phyloP scores from a whole-genome alignment of 169 alveolate species.

The Plasmodium inui region DNA sequence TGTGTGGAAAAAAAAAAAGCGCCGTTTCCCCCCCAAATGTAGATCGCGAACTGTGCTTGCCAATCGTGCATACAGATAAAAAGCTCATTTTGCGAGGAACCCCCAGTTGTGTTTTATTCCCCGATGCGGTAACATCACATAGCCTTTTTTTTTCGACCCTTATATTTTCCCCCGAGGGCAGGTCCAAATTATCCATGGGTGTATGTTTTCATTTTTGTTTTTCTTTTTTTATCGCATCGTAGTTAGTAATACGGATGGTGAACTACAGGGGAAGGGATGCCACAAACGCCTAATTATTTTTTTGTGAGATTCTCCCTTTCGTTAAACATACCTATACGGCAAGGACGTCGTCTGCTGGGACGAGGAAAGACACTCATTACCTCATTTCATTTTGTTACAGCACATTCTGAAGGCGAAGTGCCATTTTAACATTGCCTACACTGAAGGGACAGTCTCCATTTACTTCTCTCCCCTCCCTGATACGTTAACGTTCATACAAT shows the following conservation, averaged over 20 bases:
- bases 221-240: background rate
- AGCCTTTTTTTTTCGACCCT: background rate
- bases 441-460: background rate
- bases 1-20: background rate
- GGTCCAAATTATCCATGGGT: background rate
- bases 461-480: background rate
- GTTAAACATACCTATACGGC: background rate
- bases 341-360: background rate
- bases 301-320: background rate
- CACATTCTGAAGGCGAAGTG: background rate
- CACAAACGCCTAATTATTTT: background rate
- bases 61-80: background rate
- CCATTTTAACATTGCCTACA: background rate
- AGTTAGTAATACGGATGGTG: background rate
- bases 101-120: background rate
- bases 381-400: background rate
- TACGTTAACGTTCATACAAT: background rate
- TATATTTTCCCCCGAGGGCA: background rate
- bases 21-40: background rate
- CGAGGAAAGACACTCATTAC: background rate
- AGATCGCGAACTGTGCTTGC: background rate
- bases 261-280: background rate
- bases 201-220: background rate
- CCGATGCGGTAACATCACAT: background rate
- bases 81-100: background rate